Conservation (phyloP, 441 rosid genomes). For the Adansonia madagascariensis region DNA sequence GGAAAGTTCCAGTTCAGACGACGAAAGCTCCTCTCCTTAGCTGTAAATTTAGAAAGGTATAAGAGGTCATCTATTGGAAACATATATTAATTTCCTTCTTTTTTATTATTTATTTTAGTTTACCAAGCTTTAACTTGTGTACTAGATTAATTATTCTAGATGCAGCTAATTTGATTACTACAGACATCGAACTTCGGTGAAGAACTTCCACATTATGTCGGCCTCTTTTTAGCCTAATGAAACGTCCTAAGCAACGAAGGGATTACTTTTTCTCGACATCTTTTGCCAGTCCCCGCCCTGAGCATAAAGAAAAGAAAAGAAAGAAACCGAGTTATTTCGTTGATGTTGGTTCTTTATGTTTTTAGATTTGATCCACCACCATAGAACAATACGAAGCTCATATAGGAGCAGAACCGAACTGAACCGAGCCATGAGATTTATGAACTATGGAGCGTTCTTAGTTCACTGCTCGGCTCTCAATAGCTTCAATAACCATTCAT, state of each 20-base stretch:
- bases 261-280: neutral
- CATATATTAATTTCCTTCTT: neutral
- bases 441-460: neutral
- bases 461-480: neutral
- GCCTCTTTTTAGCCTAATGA: neutral
- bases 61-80: neutral
- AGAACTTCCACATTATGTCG: neutral
- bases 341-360: neutral
- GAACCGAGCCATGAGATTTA: neutral
- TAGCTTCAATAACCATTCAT: neutral
- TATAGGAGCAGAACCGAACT: neutral
- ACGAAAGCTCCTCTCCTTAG: slow-evolving; percentile 42
- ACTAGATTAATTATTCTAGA: neutral
- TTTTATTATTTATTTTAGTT: neutral
- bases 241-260: neutral
- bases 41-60: slow-evolving; percentile 28
- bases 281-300: neutral
- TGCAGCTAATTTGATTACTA: neutral
- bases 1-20: slow-evolving; percentile 65
- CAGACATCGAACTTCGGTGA: neutral
- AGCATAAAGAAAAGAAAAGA: neutral
- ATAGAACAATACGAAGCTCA: neutral
- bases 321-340: neutral
- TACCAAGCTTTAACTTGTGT: neutral
- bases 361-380: neutral